Conservation (phyloP, 306 rosid genomes). For the Cucurbita pepo region DNA sequence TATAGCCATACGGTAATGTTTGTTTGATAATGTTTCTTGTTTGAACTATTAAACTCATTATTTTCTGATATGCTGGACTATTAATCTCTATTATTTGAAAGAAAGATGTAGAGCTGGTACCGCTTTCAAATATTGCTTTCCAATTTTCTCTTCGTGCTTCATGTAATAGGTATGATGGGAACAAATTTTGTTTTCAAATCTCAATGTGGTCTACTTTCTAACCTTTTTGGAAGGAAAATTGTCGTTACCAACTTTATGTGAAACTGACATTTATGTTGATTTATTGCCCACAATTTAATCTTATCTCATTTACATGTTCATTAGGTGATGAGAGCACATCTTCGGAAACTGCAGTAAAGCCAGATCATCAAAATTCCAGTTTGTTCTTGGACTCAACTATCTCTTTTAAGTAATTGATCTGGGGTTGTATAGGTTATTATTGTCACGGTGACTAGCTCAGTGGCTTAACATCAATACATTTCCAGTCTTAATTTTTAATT, state of each 20-base stretch:
- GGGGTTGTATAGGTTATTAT: not conserved
- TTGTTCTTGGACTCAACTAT: conserved; percentile 15
- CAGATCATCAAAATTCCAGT: conserved; percentile 33
- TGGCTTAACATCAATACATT: not conserved
- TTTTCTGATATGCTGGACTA: not conserved
- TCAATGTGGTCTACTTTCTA: not conserved
- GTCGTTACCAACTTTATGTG: not conserved
- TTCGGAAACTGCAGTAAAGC: conserved; percentile 32
- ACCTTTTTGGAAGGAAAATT: not conserved
- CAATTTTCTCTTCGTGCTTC: not conserved
- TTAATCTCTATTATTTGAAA: not conserved
- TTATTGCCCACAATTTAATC: not conserved
- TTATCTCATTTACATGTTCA: not conserved
- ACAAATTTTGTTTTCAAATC: not conserved
- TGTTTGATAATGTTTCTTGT: not conserved
- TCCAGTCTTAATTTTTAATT: not conserved
- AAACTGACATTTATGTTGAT: not conserved
- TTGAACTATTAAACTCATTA: not conserved
- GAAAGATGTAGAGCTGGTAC: not conserved
- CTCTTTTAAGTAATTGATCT: not conserved
- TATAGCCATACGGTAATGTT: not conserved
- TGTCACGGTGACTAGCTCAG: not conserved
- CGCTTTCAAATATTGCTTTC: not conserved
- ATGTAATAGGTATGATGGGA: not conserved
- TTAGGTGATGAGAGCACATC: conserved; percentile 54